Evolutionary conservation across 495 filamentous ascomycete species (phyloP).

Genomic region (Sphaerosporella brunnea): DNA sequence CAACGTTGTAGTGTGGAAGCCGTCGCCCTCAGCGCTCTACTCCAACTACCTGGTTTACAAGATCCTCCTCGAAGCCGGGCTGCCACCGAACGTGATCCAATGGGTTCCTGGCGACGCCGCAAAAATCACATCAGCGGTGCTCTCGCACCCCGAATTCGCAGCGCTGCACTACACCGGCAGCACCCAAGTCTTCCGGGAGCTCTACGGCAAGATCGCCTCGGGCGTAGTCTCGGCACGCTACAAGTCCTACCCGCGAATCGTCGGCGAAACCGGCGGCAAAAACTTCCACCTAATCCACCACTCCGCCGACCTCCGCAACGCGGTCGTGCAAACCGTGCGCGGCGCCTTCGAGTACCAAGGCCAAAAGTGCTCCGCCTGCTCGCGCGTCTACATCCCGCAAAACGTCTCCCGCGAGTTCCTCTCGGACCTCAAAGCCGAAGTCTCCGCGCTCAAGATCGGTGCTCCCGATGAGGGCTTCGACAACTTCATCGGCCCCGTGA

Average conservation of each 20-base stretch:
- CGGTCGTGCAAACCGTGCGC: conserved; percentile 62
- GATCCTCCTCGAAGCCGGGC: conserved; percentile 72
- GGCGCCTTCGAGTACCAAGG: conserved; percentile 83
- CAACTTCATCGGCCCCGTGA: conserved; percentile 63
- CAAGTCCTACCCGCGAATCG: conserved; percentile 58
- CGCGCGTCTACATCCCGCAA: conserved; percentile 53
- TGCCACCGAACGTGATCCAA: conserved; percentile 64
- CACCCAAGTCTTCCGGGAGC: conserved; percentile 58
- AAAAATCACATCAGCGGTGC: conserved; percentile 48
- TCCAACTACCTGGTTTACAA: conserved; percentile 61
- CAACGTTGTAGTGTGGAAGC: conserved; percentile 83
- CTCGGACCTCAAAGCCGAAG: conserved; percentile 43
- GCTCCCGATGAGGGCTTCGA: conserved; percentile 44
- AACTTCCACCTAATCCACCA: conserved; percentile 74
- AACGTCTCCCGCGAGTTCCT: conserved; percentile 54
- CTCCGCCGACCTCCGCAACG: conserved; percentile 57
- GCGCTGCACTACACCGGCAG: conserved; percentile 68
- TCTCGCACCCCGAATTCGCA: conserved; percentile 53
- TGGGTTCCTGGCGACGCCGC: conserved; percentile 65
- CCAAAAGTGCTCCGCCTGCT: conserved; percentile 76
- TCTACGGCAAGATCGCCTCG: conserved; percentile 53
- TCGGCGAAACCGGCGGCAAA: conserved; percentile 79
- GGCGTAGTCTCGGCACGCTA: conserved; percentile 53
- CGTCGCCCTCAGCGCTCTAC: conserved; percentile 57
- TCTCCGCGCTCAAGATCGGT: conserved; percentile 48